These are phyloP conservation scores for Annulohypoxylon truncatum DNA, from an alignment of 2,329 filamentous ascomycete genomes.

Conservation along the genomic window DNA sequence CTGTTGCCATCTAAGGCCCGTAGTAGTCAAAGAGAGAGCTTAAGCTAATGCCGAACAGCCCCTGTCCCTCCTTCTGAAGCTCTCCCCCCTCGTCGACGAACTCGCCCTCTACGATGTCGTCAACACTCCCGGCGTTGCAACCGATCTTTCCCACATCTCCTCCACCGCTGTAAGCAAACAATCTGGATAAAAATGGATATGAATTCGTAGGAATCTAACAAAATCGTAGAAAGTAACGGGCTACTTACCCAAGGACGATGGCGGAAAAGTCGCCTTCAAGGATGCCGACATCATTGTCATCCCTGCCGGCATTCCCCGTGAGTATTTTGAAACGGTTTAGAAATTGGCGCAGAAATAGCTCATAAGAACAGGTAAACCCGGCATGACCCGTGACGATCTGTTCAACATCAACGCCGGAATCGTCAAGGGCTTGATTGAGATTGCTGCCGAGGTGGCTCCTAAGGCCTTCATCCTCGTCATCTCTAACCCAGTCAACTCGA, in stretches of 20 bases:
- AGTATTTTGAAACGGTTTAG: constrained; percentile 52
- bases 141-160: constrained; percentile 97
- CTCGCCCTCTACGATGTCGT: constrained; percentile 99
- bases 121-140: constrained; percentile 95
- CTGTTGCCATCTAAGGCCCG: constrained; percentile 47
- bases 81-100: constrained; percentile 86
- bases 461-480: constrained; percentile 97
- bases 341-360: constrained; percentile 34
- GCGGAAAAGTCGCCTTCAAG: constrained; percentile 88
- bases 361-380: constrained; percentile 82
- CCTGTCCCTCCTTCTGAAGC: constrained; percentile 95
- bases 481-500: constrained; percentile 99
- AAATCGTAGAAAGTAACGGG: constrained; percentile 79
- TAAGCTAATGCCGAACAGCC: constrained; percentile 67
- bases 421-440: constrained; percentile 91
- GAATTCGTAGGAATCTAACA: constrained; percentile 45
- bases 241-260: constrained; percentile 87
- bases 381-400: constrained; percentile 98
- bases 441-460: constrained; percentile 86
- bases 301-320: constrained; percentile 97
- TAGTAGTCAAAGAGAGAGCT: constrained; percentile 13
- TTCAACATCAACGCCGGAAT: constrained; percentile 99
- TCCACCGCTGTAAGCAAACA: constrained; percentile 74
- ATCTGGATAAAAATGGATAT: background rate
- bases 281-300: constrained; percentile 97